These are phyloP conservation scores for Nothophaeocryptopus gaeumannii DNA, from an alignment of 2,329 filamentous ascomycete genomes.

Conservation along the genomic window DNA sequence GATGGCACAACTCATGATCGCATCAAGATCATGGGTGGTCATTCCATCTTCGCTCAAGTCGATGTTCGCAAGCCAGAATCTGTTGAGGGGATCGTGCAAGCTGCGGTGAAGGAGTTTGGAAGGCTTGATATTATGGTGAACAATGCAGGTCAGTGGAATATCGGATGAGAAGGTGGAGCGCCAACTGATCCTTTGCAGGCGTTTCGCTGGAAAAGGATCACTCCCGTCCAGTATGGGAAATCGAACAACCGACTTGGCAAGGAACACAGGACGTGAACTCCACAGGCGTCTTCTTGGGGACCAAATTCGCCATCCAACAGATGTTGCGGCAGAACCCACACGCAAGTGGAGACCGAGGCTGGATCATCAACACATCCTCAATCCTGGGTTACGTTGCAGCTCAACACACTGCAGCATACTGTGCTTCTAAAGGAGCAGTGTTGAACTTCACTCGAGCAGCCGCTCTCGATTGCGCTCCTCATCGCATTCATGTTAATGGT, in stretches of 20 bases:
- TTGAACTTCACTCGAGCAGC: conserved; percentile 28
- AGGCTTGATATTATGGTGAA: conserved; percentile 23
- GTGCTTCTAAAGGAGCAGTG: conserved; percentile 29
- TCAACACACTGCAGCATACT: conserved; percentile 33
- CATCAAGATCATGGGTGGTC: conserved; percentile 31
- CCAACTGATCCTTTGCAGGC: conserved; percentile 9
- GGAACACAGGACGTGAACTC: conserved; percentile 37
- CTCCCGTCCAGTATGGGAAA: conserved; percentile 21
- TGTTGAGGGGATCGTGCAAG: conserved; percentile 25
- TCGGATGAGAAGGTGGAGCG: background rate
- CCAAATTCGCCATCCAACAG: conserved; percentile 48
- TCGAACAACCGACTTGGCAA: conserved; percentile 20
- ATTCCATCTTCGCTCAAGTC: conserved; percentile 37
- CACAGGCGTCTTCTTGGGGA: conserved; percentile 42
- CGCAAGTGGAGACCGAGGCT: conserved; percentile 44
- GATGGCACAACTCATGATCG: conserved; percentile 34
- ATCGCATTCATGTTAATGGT: conserved; percentile 31
- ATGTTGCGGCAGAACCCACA: conserved; percentile 50
- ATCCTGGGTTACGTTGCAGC: conserved; percentile 46
- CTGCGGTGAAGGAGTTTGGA: conserved; percentile 22
- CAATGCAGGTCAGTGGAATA: conserved; percentile 1
- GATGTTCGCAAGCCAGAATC: conserved; percentile 31
- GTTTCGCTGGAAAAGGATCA: conserved; percentile 20
- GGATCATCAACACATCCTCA: conserved; percentile 51
- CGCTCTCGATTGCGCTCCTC: conserved; percentile 30